Evolutionary conservation across 2,329 filamentous ascomycete species (phyloP).

Genomic region (Neonectria magnoliae): DNA sequence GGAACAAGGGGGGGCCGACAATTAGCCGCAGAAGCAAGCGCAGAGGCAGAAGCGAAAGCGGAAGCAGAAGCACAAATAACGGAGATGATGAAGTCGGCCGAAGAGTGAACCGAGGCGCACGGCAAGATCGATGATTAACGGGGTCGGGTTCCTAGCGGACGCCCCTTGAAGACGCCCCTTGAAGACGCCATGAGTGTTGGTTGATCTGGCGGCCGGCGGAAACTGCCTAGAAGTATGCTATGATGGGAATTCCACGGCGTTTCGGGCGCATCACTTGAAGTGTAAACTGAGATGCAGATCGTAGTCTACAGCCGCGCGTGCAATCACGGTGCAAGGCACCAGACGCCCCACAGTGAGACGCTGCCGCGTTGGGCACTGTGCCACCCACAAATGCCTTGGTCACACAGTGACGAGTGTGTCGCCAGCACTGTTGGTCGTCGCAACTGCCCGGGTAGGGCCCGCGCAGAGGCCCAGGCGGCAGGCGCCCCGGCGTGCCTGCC

Average conservation of each 20-base stretch:
- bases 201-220: conserved; percentile 24
- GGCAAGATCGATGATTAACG: conserved; percentile 6
- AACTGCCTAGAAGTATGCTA: conserved; percentile 12
- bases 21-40: conserved; percentile 27
- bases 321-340: conserved; percentile 33
- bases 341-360: conserved; percentile 31
- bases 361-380: conserved; percentile 33
- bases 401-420: conserved; percentile 37
- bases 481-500: conserved; percentile 9
- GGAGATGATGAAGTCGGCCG: conserved; percentile 30
- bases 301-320: conserved; percentile 39
- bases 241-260: conserved; percentile 28
- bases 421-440: conserved; percentile 12
- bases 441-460: conserved; percentile 8
- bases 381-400: not conserved
- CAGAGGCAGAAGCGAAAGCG: conserved; percentile 22
- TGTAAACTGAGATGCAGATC: conserved; percentile 33
- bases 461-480: conserved; percentile 4
- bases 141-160: conserved; percentile 21
- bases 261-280: conserved; percentile 32
- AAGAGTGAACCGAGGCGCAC: conserved; percentile 1
- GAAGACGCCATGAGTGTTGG: conserved; percentile 25
- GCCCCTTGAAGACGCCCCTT: conserved; percentile 21
- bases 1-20: conserved; percentile 8
- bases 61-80: conserved; percentile 16